Evolutionary conservation across 2,329 filamentous ascomycete species (phyloP).

Genomic region (Nakataea oryzae): DNA sequence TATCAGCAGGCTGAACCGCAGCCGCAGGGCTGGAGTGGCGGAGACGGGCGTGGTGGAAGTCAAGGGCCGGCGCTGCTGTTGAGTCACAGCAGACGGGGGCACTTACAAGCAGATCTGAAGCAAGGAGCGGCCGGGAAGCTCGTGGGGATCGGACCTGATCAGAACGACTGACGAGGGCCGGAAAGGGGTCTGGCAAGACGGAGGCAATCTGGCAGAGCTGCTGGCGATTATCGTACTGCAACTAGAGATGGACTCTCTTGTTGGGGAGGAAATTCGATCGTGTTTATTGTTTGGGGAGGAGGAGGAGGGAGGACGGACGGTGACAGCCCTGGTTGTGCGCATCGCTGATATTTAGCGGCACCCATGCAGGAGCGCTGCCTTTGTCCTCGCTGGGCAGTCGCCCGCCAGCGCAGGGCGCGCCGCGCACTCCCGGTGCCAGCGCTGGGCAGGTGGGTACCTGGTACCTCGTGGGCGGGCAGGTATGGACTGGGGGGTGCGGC

Average conservation of each 20-base stretch:
- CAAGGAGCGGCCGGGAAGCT: slow-evolving; percentile 14
- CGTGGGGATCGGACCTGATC: slow-evolving; percentile 12
- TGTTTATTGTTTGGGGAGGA: slow-evolving; percentile 37
- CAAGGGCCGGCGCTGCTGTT: slow-evolving; percentile 6
- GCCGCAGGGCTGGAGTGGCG: no score
- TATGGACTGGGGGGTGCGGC: not conserved
- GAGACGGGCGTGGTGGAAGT: not conserved
- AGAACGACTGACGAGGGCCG: slow-evolving; percentile 14
- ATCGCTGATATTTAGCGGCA: not conserved
- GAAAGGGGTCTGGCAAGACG: slow-evolving; percentile 18
- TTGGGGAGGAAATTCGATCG: slow-evolving; percentile 25
- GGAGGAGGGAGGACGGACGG: slow-evolving; percentile 12
- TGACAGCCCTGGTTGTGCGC: not conserved
- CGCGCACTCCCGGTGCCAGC: not conserved
- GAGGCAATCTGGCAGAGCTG: slow-evolving; percentile 34
- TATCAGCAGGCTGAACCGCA: no score
- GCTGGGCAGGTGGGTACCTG: not conserved
- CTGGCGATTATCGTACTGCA: slow-evolving; percentile 49
- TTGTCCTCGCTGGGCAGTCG: not conserved
- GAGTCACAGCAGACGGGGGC: slow-evolving; percentile 11
- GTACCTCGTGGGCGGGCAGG: not conserved
- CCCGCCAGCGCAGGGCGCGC: not conserved
- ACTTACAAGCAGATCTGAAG: slow-evolving; percentile 26
- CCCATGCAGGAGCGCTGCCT: not conserved
- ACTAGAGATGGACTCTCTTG: slow-evolving; percentile 45